Conservation (phyloP, 1,284 basidiomycete species). For the Leccinum pseudoinsigne region DNA sequence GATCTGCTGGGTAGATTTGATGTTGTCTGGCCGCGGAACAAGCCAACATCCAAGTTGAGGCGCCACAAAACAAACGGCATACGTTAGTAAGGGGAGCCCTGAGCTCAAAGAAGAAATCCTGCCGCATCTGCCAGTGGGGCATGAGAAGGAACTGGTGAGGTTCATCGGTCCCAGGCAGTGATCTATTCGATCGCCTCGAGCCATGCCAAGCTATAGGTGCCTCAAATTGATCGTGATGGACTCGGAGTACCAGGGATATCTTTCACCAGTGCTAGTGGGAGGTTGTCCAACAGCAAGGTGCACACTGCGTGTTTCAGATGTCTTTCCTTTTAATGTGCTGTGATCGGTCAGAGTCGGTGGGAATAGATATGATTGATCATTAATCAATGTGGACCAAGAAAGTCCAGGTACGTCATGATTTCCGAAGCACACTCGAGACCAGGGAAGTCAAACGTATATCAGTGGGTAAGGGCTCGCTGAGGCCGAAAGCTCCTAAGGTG, state of each 20-base stretch:
- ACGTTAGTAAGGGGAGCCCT: background rate
- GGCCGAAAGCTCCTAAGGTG: background rate
- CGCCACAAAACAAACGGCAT: background rate
- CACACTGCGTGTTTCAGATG: background rate
- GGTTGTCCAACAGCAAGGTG: background rate
- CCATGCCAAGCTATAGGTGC: background rate
- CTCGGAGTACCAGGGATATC: background rate
- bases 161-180: background rate
- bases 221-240: background rate
- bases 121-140: background rate
- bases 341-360: background rate
- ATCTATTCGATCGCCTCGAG: background rate
- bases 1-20: background rate
- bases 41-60: background rate
- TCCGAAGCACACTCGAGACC: background rate
- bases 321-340: background rate
- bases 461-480: background rate
- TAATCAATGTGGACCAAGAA: background rate
- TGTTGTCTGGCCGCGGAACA: background rate
- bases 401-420: background rate
- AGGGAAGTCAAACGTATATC: background rate
- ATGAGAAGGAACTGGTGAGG: background rate
- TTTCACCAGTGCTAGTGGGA: background rate
- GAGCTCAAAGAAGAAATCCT: background rate
- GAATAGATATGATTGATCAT: background rate